Base-by-base conservation (phyloP, 139 green algal genomes). In the Pycnococcus provasolii region DNA sequence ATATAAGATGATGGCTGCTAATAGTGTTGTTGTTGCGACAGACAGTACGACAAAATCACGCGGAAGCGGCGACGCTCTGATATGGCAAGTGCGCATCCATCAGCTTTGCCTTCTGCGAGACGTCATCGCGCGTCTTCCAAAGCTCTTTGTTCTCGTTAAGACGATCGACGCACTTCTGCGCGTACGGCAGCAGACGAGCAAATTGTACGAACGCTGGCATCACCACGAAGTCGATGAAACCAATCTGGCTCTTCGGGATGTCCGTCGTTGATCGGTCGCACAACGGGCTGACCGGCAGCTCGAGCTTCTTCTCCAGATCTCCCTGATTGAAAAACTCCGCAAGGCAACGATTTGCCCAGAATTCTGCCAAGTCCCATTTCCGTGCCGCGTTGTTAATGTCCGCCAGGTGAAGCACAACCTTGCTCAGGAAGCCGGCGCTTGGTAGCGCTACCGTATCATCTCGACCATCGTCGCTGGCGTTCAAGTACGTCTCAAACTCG, bases 201-300 rank as follows among this genome's bases (percentile, higher is more conserved):
- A 26, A 26, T 26, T 26, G 26, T 26, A 26, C 26, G 26, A 26
- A 26, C 26, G 26, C 26, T 26, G 81, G 81, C 13, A 62, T 59
- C 7, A 84, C 62, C 3, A 84, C 74, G 15, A 68, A 72, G 45
- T 81, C 70, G 5, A 86, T 74, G 55, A 87, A 87, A 0, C 52
- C 51, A 4, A 87, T 62, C 78, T 95, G 88, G 48, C 79, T 84
- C 13, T 73, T 73, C 3, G 83, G 71, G 67, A 91, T 83, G 59
- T 85, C 79, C 11, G 83, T 77, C 0, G 68, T 78, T 1, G 69
- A 64, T 6, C 77, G 68, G 63, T 90, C 79, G 75, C 88, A 93
- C 60, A 87, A 72, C 2, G 75, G 60, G 1, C 83, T 87, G 3
- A 90, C 75, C 8, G 78, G 42, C 59, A 95, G 53, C 0, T 81